Evolutionary conservation across 2,329 filamentous ascomycete genomes (phyloP).

Genomic region (Aureobasidium sp.): DNA sequence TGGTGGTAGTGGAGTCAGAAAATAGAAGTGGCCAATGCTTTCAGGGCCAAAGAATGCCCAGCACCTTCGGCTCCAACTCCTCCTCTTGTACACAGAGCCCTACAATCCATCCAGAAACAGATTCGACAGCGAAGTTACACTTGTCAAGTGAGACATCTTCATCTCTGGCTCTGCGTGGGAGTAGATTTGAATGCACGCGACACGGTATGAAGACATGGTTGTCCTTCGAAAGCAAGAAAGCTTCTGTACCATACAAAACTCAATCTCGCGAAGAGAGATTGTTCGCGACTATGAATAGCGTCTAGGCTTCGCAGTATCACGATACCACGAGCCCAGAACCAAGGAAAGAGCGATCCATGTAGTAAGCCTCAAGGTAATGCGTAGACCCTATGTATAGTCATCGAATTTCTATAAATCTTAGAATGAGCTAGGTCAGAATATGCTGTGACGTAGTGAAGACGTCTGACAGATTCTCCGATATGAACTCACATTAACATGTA

Average conservation of each 20-base stretch:
- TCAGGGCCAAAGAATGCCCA: neutral
- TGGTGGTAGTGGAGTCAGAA: neutral
- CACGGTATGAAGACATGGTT: neutral
- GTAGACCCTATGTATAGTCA: neutral
- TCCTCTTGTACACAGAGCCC: neutral
- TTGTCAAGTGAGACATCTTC: neutral
- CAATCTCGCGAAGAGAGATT: neutral
- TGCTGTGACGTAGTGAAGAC: neutral
- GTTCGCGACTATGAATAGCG: neutral
- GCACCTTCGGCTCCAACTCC: neutral
- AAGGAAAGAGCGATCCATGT: neutral
- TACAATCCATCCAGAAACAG: neutral
- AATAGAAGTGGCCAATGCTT: neutral
- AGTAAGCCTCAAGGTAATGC: neutral
- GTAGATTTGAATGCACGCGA: neutral
- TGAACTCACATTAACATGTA: neutral
- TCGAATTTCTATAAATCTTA: neutral
- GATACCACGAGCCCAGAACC: neutral
- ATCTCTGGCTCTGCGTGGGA: neutral
- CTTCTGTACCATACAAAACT: neutral
- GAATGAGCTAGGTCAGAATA: neutral
- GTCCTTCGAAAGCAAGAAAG: neutral
- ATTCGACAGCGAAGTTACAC: neutral
- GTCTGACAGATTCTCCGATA: too few relatives aligned
- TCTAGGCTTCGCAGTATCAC: neutral